phyloP scores from a whole-genome alignment of 345 rosid genomes.

The Eucalyptus sp. region DNA sequence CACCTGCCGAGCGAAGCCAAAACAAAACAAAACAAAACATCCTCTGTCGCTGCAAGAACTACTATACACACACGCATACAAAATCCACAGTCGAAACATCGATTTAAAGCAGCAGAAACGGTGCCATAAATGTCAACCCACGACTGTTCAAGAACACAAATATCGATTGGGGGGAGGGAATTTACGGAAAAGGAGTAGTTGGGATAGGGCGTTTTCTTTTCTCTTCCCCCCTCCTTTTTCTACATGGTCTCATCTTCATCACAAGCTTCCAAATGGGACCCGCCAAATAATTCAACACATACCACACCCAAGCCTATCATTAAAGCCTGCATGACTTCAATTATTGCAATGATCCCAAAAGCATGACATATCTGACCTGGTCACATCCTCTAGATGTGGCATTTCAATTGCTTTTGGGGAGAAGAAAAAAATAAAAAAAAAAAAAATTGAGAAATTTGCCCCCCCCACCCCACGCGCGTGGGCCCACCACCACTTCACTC shows the following conservation, averaged over 20 bases:
- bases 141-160: not conserved
- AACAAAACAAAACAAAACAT: not conserved
- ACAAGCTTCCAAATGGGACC: not conserved
- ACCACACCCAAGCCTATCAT: slow-evolving; percentile 16
- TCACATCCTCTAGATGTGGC: slow-evolving; percentile 23
- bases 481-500: slow-evolving; percentile 1
- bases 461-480: slow-evolving; percentile 21
- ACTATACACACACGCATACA: not conserved
- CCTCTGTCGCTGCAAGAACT: not conserved
- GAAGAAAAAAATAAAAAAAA: not conserved
- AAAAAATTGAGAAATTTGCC: not conserved
- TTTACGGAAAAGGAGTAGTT: not conserved
- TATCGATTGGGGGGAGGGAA: not conserved
- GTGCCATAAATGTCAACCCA: not conserved
- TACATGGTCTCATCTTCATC: not conserved
- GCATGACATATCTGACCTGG: slow-evolving; percentile 78
- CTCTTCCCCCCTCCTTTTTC: not conserved
- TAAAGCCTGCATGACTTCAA: slow-evolving; percentile 91
- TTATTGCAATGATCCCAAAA: slow-evolving; percentile 93
- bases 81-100: not conserved
- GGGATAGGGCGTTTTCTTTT: not conserved
- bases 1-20: not conserved
- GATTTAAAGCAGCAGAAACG: not conserved
- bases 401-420: not conserved
- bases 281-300: not conserved